Percentiles rank a stretch among this genome's conserved stretches.
Evolutionary conservation across 2,329 filamentous ascomycete genomes (phyloP).

Genomic region (Mycosphaerella sp.): DNA sequence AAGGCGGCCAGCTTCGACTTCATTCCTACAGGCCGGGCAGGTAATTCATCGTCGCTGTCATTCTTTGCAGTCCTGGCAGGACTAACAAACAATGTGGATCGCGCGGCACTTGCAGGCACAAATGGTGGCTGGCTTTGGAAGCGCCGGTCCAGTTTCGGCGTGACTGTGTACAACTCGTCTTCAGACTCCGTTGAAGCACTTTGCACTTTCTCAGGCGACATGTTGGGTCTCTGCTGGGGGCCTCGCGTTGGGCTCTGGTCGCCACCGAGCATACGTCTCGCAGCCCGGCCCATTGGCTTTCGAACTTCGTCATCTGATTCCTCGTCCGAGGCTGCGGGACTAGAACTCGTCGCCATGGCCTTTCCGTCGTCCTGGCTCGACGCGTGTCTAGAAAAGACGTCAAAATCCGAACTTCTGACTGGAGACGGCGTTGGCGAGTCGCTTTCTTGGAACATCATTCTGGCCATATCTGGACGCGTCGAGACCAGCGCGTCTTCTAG

Average conservation of each 20-base stretch:
- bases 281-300: constrained; percentile 27
- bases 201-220: neutral
- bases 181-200: constrained; percentile 10
- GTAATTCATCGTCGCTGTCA: constrained; percentile 25
- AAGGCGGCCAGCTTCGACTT: constrained; percentile 30
- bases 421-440: constrained; percentile 17
- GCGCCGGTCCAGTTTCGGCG: constrained; percentile 18
- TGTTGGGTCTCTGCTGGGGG: constrained; percentile 6
- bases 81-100: constrained; percentile 29
- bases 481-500: constrained; percentile 1
- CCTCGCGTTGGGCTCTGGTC: neutral
- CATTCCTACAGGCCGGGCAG: constrained; percentile 19
- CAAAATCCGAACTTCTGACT: constrained; percentile 5
- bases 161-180: constrained; percentile 31
- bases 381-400: constrained; percentile 11
- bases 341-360: neutral
- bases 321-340: neutral
- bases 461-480: constrained; percentile 1
- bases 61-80: constrained; percentile 24
- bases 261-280: constrained; percentile 29
- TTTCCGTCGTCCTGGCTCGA: constrained; percentile 8
- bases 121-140: constrained; percentile 11
- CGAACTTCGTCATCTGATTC: constrained; percentile 24
- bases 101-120: constrained; percentile 14
- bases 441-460: constrained; percentile 10